These are phyloP conservation scores for Beverwykella pulmonaria DNA, from an alignment of 495 filamentous ascomycete genomes.

Conservation along the genomic window DNA sequence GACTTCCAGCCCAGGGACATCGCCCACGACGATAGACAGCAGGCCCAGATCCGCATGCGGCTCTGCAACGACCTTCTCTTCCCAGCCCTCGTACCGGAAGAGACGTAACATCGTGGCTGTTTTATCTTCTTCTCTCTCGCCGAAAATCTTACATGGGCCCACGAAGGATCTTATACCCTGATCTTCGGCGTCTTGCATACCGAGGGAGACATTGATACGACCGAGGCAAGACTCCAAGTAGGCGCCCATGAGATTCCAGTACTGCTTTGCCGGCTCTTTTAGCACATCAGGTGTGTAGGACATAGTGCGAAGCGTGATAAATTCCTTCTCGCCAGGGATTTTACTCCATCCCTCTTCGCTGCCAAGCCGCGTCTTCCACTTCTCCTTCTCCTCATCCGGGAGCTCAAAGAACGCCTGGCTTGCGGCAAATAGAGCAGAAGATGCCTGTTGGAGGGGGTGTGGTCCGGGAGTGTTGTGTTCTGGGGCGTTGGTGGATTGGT, in stretches of 20 bases:
- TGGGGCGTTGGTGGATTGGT: background rate
- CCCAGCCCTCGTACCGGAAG: slow-evolving; percentile 36
- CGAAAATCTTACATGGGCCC: slow-evolving; percentile 21
- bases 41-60: slow-evolving; percentile 36
- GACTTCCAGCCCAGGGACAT: slow-evolving; percentile 36
- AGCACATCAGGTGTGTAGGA: slow-evolving; percentile 35
- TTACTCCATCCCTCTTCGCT: slow-evolving; percentile 37
- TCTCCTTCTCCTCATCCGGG: slow-evolving; percentile 24
- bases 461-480: background rate
- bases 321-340: slow-evolving; percentile 40
- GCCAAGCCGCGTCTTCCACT: slow-evolving; percentile 30
- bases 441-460: slow-evolving; percentile 30
- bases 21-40: slow-evolving; percentile 30
- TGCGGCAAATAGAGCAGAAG: slow-evolving; percentile 27
- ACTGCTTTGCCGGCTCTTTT: slow-evolving; percentile 25
- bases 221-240: slow-evolving; percentile 22
- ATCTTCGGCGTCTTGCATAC: slow-evolving; percentile 6
- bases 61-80: slow-evolving; percentile 33
- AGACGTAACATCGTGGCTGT: slow-evolving; percentile 36
- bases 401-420: slow-evolving; percentile 29
- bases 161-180: slow-evolving; percentile 22
- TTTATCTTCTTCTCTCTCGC: slow-evolving; percentile 15
- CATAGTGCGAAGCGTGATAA: slow-evolving; percentile 38
- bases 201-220: slow-evolving; percentile 9
- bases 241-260: slow-evolving; percentile 27